phyloP scores from a whole-genome alignment of 140 eudicot genomes.

The Bidens hawaiensis region DNA sequence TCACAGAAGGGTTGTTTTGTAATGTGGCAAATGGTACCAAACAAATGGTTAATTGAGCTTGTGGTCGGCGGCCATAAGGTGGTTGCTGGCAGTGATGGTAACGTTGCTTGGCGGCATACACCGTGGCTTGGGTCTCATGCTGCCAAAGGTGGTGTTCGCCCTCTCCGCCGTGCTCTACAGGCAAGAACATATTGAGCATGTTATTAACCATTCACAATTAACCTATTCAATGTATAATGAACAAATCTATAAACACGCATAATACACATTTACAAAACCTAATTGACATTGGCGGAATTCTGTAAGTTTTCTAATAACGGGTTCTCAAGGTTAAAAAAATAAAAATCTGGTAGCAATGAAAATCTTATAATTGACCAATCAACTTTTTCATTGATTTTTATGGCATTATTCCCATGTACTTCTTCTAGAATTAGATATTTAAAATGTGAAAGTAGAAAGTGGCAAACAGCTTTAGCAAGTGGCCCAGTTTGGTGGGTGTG shows the following conservation, averaged over 20 bases:
- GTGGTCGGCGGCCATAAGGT: constrained; percentile 84
- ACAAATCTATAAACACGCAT: constrained; percentile 4
- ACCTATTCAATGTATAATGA: background rate
- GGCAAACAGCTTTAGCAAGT: constrained; percentile 39
- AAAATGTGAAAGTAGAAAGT: constrained; percentile 23
- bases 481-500: constrained; percentile 46
- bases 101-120: constrained; percentile 96
- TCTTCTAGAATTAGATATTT: constrained; percentile 23
- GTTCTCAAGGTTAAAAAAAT: background rate
- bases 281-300: background rate
- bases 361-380: constrained; percentile 15
- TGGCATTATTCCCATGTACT: constrained; percentile 7
- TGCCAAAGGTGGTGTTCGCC: constrained; percentile 93
- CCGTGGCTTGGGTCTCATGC: constrained; percentile 97
- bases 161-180: constrained; percentile 91
- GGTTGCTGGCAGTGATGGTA: constrained; percentile 94
- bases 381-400: constrained; percentile 9
- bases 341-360: background rate
- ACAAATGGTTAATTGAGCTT: constrained; percentile 87
- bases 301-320: background rate
- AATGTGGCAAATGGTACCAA: constrained; percentile 94
- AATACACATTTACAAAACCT: background rate
- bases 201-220: background rate
- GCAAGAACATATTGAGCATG: constrained; percentile 37
- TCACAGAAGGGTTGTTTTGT: constrained; percentile 87